Percentiles rank a stretch among this genome's conserved stretches.
These are phyloP conservation scores for Teratosphaeria nubilosa DNA, from an alignment of 2,329 filamentous ascomycete genomes.

Conservation along the genomic window DNA sequence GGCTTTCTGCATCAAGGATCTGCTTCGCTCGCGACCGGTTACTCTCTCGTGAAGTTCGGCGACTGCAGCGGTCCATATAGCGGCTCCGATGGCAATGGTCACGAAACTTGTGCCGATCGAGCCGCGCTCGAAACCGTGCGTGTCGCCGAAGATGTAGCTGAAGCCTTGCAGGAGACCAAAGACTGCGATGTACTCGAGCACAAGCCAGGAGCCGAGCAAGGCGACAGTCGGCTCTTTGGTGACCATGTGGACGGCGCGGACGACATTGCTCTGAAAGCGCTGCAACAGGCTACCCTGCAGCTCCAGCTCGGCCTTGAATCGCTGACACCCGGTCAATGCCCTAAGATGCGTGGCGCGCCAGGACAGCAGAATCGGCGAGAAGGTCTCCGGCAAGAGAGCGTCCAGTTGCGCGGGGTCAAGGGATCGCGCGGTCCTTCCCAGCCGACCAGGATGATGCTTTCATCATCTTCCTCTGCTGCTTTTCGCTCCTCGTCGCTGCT, in stretches of 20 bases:
- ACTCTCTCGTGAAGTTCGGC: slow-evolving; percentile 11
- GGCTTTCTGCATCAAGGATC: slow-evolving; percentile 1
- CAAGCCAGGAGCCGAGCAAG: slow-evolving; percentile 40
- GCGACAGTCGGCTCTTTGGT: slow-evolving; percentile 34
- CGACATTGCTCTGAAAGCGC: slow-evolving; percentile 10
- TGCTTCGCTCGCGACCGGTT: slow-evolving; percentile 3
- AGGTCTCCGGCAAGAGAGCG: slow-evolving; percentile 30
- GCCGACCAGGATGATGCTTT: background rate
- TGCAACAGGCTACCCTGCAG: slow-evolving; percentile 7
- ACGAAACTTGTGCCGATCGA: slow-evolving; percentile 37
- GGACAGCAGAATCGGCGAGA: slow-evolving; percentile 26
- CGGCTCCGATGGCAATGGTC: slow-evolving; percentile 30
- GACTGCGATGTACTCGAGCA: slow-evolving; percentile 43
- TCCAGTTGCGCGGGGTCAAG: background rate
- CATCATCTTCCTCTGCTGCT: background rate
- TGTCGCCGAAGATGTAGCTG: slow-evolving; percentile 38
- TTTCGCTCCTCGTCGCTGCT: background rate
- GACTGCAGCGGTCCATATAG: slow-evolving; percentile 15
- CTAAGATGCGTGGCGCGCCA: slow-evolving; percentile 26
- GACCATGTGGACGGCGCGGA: slow-evolving; percentile 14
- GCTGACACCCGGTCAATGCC: slow-evolving; percentile 11
- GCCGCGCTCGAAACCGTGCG: slow-evolving; percentile 34
- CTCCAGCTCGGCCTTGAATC: slow-evolving; percentile 14
- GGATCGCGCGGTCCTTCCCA: background rate
- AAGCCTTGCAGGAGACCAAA: slow-evolving; percentile 47